Evolutionary conservation across 176 grass and related monocot genomes (phyloP), one percentile per base, ranked within the genome.

Genomic region (Tillandsia leiboldiana): DNA sequence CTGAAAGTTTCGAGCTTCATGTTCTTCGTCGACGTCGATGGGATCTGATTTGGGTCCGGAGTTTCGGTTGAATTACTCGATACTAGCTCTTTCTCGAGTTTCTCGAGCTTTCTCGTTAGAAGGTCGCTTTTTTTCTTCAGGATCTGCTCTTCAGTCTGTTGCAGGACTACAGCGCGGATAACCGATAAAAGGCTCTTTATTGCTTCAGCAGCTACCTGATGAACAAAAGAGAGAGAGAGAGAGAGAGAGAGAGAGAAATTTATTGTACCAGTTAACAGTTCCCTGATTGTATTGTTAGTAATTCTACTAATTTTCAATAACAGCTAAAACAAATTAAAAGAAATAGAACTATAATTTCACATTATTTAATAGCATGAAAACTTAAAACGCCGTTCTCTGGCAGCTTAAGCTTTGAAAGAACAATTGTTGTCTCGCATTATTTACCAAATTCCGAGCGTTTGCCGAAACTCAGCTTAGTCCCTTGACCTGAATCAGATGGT

Each of bases 131-230:
- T 90, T 77, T 93, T 99, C 73, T 87, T 87, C 61, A 99, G 72
- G 52, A 79, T 78, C 33, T 75, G 83, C 78, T 99, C 95, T 77
- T 93, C 75, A 7, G 65, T 68, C 61, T 99, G 95, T 68, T 99
- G 95, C 56, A 75, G 11, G 67, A 94, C 72, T 76, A 94, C 80
- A 14, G 85, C 78, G 53, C 81, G 89, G 80, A 99, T 84, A 63
- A 80, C 75, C 64, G 82, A 90, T 65, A 88, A 57, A 84, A 94
- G 90, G 70, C 74, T 84, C 75, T 88, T 90, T 61, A 99, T 86
- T 62, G 90, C 82, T 67, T 99, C 95, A 77, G 82, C 90, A 42
- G 87, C 90, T 82, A 71, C 78, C 95, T 99, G 75, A 77, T 89
- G 74, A 68, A 58, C 75, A 63, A 75, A 68, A 83, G 11, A 66